Evolutionary conservation across 78 protist genomes (phyloP), one percentile per base, ranked within the genome.

Genomic region (Chrysochromulina parva): DNA sequence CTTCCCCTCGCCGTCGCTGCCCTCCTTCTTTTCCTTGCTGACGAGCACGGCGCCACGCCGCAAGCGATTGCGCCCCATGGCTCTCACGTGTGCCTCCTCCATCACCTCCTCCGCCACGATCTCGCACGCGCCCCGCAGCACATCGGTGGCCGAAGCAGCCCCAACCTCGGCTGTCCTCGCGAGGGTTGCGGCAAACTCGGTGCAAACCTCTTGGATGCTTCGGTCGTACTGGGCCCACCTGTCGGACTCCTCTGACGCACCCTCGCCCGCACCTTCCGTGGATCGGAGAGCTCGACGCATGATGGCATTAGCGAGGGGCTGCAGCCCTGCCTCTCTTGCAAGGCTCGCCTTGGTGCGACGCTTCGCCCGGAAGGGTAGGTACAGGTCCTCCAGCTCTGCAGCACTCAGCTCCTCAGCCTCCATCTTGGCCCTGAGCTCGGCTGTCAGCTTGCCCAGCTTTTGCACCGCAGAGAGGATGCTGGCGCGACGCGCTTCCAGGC

Each of bases 331-430:
- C 38, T 28, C 59, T 4, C 59, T 62, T 3, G 86, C 59, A 5
- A 3, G 57, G 66, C 47, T 20, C 59, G 5, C 2, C 60, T 50
- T 50, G 52, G 86, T n/a, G 28, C 2, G 47, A n/a, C n/a, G n/a
- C 60, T 80, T 80, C n/a, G n/a, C n/a, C n/a, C n/a, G n/a, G 86
- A 54, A 80, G n/a, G 86, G 86, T n/a, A 47, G 28, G 66, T 54
- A 80, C 52, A 80, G 57, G 86, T 80, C 86, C 48, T 28, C 86
- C 24, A 80, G 59, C 57, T 7, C 60, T 13, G 50, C 60, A 13
- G 11, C 17, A n/a, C 16, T 13, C 60, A 2, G 48, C 81, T 3
- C 19, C n/a, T n/a, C n/a, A 11, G 48, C 16, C 19, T 13, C 7
- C 81, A n/a, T 17, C 81, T 11, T 3, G 9, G 48, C 16, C 50